phyloP scores from a whole-genome alignment of 176 grass and related monocot species.

The Rhynchospora breviuscula region DNA sequence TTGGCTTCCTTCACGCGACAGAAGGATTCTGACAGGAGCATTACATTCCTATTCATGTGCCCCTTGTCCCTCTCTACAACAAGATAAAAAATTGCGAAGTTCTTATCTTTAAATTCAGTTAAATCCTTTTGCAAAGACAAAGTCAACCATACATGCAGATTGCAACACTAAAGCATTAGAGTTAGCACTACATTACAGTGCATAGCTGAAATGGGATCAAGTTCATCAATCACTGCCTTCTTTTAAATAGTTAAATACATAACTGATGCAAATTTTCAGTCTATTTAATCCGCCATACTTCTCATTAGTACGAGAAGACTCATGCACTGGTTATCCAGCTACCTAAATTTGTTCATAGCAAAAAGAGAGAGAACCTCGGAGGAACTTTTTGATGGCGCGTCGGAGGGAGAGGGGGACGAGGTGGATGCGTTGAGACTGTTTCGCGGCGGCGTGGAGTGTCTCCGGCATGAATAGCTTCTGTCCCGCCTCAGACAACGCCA shows the following conservation, averaged over 20 bases:
- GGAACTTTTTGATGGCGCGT: constrained; percentile 75
- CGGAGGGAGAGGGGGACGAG: constrained; percentile 69
- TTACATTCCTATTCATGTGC: constrained; percentile 77
- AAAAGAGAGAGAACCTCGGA: constrained; percentile 43
- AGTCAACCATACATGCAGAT: background rate
- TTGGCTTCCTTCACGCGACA: constrained; percentile 56
- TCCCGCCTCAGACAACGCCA: constrained; percentile 63
- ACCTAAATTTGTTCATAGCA: background rate
- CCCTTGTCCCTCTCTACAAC: constrained; percentile 35
- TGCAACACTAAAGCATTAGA: background rate
- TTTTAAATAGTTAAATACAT: no score
- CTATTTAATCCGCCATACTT: background rate
- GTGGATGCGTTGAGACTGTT: constrained; percentile 79
- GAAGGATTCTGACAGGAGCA: constrained; percentile 63
- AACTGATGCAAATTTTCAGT: background rate
- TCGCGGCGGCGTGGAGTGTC: constrained; percentile 64
- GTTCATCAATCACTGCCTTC: background rate
- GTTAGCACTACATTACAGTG: background rate
- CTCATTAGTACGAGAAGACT: background rate
- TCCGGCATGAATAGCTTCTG: constrained; percentile 60
- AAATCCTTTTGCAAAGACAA: background rate
- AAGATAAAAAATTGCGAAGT: background rate
- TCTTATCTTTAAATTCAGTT: background rate
- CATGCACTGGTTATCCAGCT: background rate
- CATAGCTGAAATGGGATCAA: background rate